Base-by-base conservation (phyloP, 75 land plant genomes). In the Pinus taeda region DNA sequence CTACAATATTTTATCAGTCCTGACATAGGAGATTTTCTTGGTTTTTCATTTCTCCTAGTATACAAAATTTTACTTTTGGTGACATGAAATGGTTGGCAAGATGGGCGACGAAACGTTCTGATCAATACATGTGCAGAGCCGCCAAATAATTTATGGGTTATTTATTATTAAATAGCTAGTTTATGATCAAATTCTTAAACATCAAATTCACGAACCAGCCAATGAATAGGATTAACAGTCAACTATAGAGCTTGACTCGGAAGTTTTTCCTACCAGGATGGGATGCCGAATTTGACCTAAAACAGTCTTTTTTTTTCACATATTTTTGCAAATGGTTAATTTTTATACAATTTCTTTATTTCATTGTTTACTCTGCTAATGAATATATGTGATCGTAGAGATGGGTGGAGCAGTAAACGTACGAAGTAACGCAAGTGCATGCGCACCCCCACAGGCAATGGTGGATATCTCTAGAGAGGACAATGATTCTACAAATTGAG, bases 361-460 rank as follows among this genome's bases (percentile, higher is more conserved):
- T 49, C 55, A 49, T 9, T 49, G 55, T 49, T 49, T 9, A 9
- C 55, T 49, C 12, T 49, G 55, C 2, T 49, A 3, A 49, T 49
- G 55, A 49, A 49, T 9, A 9, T 49, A 49, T 49, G 55, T 49
- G 12, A 49, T 49, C 0, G 9, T 49, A 49, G 11, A 49, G 12
- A 49, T 49, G 12, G 55, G 1, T 49, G 9, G 55, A 49, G 55
- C 55, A 9, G 55, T 49, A 49, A 80, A n/a, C 77, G 12, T 83
- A 88, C 91, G 60, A 21, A 89, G 78, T 15, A 93, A 75, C 53
- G 95, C 95, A 15, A 90, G 79, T 75, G 82, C 91, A 67, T 96
- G 99, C 63, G 99, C 98, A 30, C 95, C 99, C 55, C 99, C 99
- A 80, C 99, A 96, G 39, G 99, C 88, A 58, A 96, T 78, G 62